Percentiles rank a stretch among this genome's conserved stretches.
These are phyloP conservation scores for Colletotrichum tanaceti DNA, from an alignment of 2,329 filamentous ascomycete species.

Conservation along the genomic window DNA sequence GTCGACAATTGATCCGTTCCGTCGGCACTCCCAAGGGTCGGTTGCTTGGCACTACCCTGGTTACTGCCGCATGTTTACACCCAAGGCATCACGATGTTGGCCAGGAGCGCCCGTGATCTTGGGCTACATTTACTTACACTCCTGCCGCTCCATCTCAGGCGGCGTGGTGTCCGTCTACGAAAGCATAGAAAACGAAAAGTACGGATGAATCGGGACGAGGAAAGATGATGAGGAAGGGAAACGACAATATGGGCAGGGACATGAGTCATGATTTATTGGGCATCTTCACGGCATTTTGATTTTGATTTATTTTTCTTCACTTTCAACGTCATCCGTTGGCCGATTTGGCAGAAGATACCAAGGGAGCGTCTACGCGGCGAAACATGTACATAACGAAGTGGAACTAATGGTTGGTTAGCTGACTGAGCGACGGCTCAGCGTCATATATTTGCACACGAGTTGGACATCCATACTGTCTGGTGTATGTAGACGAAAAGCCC, in stretches of 20 bases:
- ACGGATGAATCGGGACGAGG: conserved; percentile 12
- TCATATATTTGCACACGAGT: conserved; percentile 1
- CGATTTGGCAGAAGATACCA: background rate
- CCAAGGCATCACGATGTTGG: background rate
- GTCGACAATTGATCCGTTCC: conserved; percentile 43
- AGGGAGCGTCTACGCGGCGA: background rate
- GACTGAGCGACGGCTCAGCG: conserved; percentile 3
- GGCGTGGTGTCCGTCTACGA: background rate
- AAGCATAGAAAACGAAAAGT: background rate
- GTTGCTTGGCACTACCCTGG: background rate
- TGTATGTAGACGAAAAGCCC: background rate
- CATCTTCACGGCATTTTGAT: conserved; percentile 24
- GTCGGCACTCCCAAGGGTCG: background rate
- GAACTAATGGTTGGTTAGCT: background rate
- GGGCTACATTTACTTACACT: background rate
- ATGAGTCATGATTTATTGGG: conserved; percentile 34
- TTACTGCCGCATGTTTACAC: background rate
- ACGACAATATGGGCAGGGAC: background rate
- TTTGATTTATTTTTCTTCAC: too few species aligned
- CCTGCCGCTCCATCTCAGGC: background rate
- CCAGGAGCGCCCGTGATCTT: background rate
- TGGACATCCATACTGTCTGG: background rate
- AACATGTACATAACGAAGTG: conserved; percentile 25
- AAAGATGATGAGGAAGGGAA: conserved; percentile 27
- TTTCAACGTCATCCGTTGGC: background rate